Evolutionary conservation across 1,284 basidiomycete species (phyloP), one percentile per base, ranked within the genome.

Genomic region (Macrocystidia cucumis): DNA sequence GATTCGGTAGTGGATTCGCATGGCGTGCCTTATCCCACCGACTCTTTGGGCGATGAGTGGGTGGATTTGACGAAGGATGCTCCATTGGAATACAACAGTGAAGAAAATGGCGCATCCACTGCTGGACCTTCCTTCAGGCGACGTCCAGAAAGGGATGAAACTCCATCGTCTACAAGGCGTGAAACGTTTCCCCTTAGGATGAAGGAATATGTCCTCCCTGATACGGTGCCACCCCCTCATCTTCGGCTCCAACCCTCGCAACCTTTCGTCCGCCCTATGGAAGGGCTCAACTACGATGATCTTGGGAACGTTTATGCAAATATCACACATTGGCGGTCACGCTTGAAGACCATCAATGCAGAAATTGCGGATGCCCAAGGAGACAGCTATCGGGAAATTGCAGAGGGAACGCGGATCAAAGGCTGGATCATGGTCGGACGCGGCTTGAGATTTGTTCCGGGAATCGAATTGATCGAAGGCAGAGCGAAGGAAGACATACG

Each of bases 391-490:
- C 72, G 70, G 32, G 72, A 80, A 42, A 82, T 88, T 36, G 79
- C 81, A 5, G 72, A 74, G 30, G 84, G 85, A 3, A 63, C 63
- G 14, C 58, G 65, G 29, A 70, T 85, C 43, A 77, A 77, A 44
- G 86, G 87, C 0, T 89, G 84, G 82, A 52, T 91, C 28, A 56
- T 90, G 46, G 68, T 87, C 21, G 86, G 86, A 2, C 64, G 73
- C 14, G 83, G 82, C 0, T 51, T 88, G 37, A 55, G 72, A 34
- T 69, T 69, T 44, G 54, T 89, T n/a, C 74, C 72, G 9, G 74
- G 73, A 1, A 59, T 82, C 3, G 60, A 82, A 49, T 56, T 80
- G 20, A 84, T 91, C 18, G 76, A 84, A 46, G 86, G 85, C 1
- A 61, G 78, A 29, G 77, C 81, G 9, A 86, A 83, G 53, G 85